Percentiles rank a stretch among this genome's conserved stretches.
phyloP scores from a whole-genome alignment of 176 grass and related monocot genomes.

The Phragmites australis region DNA sequence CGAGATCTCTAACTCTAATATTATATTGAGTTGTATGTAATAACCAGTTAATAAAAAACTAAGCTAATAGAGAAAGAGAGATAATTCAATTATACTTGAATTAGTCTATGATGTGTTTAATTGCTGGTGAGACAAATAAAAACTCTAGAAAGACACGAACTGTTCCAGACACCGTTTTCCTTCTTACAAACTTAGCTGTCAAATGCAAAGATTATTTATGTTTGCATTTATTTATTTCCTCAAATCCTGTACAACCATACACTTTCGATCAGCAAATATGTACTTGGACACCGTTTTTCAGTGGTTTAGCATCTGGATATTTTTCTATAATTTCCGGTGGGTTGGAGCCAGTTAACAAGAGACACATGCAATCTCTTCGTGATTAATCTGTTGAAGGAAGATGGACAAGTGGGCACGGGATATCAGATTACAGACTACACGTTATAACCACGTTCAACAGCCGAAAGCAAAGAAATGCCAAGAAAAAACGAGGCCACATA shows the following conservation, averaged over 20 bases:
- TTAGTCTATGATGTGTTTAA: no score
- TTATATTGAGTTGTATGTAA: no score
- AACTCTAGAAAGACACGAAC: no score
- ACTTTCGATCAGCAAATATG: constrained; percentile 22
- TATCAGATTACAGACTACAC: constrained; percentile 29
- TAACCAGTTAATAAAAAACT: no score
- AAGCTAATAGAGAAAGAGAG: no score
- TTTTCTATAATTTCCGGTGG: background rate
- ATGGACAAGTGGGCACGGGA: background rate
- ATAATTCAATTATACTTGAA: no score
- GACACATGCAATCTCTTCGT: background rate
- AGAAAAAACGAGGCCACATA: constrained; percentile 14
- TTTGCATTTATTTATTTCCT: no score
- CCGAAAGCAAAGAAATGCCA: constrained; percentile 7
- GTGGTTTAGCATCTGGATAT: background rate
- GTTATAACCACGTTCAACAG: constrained; percentile 50
- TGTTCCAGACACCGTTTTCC: no score
- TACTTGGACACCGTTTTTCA: background rate
- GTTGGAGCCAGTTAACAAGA: background rate
- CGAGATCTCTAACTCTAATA: no score
- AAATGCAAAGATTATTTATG: no score
- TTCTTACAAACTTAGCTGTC: no score
- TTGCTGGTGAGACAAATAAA: no score
- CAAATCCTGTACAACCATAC: background rate
- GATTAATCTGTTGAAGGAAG: constrained; percentile 16